A percentile compares a stretch with the other conserved stretches of the same genome.
These are phyloP conservation scores for Phytopythium cucurbitacearum DNA, from an alignment of 352 stramenopile species.

Conservation along the genomic window DNA sequence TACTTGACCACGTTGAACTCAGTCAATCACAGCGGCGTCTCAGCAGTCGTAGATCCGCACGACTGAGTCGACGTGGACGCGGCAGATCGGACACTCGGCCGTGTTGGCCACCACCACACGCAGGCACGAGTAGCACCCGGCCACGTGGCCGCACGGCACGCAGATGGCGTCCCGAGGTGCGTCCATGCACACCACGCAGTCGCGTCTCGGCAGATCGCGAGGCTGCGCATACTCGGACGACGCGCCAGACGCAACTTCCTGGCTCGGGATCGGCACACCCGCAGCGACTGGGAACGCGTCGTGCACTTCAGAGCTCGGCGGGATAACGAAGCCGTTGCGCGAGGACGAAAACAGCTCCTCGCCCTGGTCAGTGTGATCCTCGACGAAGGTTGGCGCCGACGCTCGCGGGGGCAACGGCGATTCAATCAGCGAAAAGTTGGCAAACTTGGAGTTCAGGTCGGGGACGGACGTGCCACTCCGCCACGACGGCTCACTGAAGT, in stretches of 20 bases:
- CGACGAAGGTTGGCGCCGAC: constrained; percentile 23
- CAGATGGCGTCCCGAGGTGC: constrained; percentile 43
- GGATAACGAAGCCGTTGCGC: neutral
- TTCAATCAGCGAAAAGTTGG: neutral
- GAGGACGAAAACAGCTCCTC: constrained; percentile 15
- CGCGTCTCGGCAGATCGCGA: neutral
- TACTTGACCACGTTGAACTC: neutral
- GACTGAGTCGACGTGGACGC: constrained; percentile 31
- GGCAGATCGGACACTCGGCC: constrained; percentile 47
- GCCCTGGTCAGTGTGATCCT: constrained; percentile 9
- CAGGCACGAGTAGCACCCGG: constrained; percentile 51
- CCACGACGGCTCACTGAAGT: neutral
- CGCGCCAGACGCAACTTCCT: neutral
- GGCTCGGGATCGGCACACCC: too few relatives aligned
- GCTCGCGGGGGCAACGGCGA: neutral
- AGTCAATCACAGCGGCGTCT: neutral
- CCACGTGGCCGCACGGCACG: constrained; percentile 57
- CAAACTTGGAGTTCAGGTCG: neutral
- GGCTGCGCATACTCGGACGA: constrained; percentile 1
- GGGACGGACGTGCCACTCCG: neutral
- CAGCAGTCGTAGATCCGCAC: constrained; percentile 39
- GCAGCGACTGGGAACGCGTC: neutral
- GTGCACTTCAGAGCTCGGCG: neutral
- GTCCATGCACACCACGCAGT: constrained; percentile 54
- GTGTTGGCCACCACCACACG: constrained; percentile 18